Evolutionary conservation across 345 rosid genomes (phyloP).

Genomic region (Geranium rotundifolium): DNA sequence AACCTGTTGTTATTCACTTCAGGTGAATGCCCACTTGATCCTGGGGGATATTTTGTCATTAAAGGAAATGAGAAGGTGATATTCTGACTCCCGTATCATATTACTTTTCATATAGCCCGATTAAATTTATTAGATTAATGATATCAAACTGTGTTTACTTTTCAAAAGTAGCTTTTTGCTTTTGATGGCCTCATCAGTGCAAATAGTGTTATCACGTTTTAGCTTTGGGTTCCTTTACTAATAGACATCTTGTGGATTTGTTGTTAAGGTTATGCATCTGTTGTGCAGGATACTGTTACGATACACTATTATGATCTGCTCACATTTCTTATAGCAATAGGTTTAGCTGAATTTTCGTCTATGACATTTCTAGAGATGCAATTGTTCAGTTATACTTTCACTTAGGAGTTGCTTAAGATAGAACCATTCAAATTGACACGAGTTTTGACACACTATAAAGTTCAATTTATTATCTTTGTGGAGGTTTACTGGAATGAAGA

Average conservation of each 20-base stretch:
- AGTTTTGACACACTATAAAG: neutral
- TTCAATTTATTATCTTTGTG: neutral
- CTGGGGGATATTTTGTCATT: slow-evolving; percentile 86
- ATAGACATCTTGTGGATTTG: neutral
- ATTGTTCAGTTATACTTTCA: no score
- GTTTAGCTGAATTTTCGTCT: neutral
- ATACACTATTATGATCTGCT: neutral
- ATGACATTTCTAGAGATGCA: no score
- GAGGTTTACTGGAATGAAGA: neutral
- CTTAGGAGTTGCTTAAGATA: neutral
- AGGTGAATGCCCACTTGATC: slow-evolving; percentile 99
- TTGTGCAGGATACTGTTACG: neutral
- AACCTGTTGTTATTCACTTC: slow-evolving; percentile 10
- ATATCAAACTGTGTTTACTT: neutral
- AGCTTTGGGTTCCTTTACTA: neutral
- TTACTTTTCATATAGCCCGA: neutral
- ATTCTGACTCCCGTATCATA: neutral
- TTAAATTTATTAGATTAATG: no score
- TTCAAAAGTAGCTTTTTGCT: neutral
- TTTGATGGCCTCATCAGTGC: neutral
- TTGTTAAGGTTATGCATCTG: neutral
- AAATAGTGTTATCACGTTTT: neutral
- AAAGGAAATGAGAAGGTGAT: slow-evolving; percentile 89
- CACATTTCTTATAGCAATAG: neutral
- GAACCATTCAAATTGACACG: neutral